phyloP scores from a whole-genome alignment of 2,329 filamentous ascomycete species.

The Aspergillus viridinutans region DNA sequence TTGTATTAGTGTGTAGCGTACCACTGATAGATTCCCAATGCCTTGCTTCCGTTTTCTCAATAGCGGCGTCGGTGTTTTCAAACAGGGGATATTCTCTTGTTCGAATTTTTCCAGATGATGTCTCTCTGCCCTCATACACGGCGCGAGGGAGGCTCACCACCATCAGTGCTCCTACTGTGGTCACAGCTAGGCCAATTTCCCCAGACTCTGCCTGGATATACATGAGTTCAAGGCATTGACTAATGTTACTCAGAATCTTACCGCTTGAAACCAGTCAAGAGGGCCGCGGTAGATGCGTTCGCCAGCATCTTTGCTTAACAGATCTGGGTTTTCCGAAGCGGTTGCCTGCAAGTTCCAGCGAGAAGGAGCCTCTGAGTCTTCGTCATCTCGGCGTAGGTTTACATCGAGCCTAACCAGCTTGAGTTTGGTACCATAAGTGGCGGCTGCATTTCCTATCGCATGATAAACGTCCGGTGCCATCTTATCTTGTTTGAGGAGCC shows the following conservation, averaged over 20 bases:
- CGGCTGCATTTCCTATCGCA: slow-evolving; percentile 24
- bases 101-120: slow-evolving; percentile 1
- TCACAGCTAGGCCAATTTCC: slow-evolving; percentile 20
- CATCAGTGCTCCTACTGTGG: slow-evolving; percentile 22
- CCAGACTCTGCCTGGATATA: slow-evolving; percentile 17
- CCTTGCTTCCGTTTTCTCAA: slow-evolving; percentile 6
- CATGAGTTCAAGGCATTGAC: slow-evolving; percentile 4
- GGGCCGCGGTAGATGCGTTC: slow-evolving; percentile 26
- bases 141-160: slow-evolving; percentile 17
- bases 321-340: slow-evolving; percentile 10
- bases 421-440: slow-evolving; percentile 26
- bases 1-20: slow-evolving; percentile 10
- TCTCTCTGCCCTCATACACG: slow-evolving; percentile 11
- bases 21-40: slow-evolving; percentile 34
- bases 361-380: background rate
- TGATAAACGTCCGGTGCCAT: slow-evolving; percentile 4
- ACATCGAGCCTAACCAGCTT: slow-evolving; percentile 23
- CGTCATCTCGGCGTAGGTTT: slow-evolving; percentile 4
- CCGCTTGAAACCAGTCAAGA: slow-evolving; percentile 28
- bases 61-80: slow-evolving; percentile 8
- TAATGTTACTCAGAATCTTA: slow-evolving; percentile 17
- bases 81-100: slow-evolving; percentile 20
- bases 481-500: slow-evolving; percentile 16
- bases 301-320: slow-evolving; percentile 5
- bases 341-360: slow-evolving; percentile 8